Conservation (phyloP, 2,329 filamentous ascomycete species). For the Corinectria fuckeliana region DNA sequence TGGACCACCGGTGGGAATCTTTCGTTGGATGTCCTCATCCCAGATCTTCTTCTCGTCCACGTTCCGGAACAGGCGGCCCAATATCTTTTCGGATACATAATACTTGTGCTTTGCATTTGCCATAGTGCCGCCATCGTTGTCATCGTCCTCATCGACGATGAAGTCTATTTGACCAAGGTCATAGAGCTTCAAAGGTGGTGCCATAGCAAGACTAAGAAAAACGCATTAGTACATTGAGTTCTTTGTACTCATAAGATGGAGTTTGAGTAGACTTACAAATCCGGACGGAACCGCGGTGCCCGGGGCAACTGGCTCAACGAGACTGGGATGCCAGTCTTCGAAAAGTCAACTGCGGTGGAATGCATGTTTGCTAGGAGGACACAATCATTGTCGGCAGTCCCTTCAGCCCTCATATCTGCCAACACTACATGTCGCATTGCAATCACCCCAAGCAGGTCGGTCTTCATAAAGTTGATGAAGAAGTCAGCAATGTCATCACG, state of each 20-base stretch:
- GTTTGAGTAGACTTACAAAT: conserved; percentile 55
- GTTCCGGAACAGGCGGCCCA: conserved; percentile 73
- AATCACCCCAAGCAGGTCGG: conserved; percentile 70
- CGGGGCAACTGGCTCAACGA: conserved; percentile 52
- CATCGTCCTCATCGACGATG: conserved; percentile 40
- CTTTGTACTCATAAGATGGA: not conserved
- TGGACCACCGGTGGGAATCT: conserved; percentile 32
- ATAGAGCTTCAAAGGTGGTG: conserved; percentile 52
- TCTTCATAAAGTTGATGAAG: conserved; percentile 79
- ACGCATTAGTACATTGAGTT: not conserved
- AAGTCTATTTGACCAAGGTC: conserved; percentile 50
- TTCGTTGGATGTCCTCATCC: conserved; percentile 52
- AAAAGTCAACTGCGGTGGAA: conserved; percentile 77
- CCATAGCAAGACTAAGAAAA: conserved; percentile 51
- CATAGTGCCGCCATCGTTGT: conserved; percentile 50
- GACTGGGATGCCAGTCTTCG: conserved; percentile 73
- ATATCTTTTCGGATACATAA: conserved; percentile 71
- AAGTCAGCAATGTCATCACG: conserved; percentile 76
- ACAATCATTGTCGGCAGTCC: conserved; percentile 61
- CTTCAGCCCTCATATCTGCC: conserved; percentile 61
- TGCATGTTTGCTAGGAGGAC: conserved; percentile 65
- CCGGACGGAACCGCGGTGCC: conserved; percentile 52
- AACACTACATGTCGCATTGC: conserved; percentile 68
- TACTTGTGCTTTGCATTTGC: conserved; percentile 57
- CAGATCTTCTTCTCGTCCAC: conserved; percentile 77